Conservation (phyloP, 225 moss, liverwort and hornwort species). For the Thuidium tamariscinum region DNA sequence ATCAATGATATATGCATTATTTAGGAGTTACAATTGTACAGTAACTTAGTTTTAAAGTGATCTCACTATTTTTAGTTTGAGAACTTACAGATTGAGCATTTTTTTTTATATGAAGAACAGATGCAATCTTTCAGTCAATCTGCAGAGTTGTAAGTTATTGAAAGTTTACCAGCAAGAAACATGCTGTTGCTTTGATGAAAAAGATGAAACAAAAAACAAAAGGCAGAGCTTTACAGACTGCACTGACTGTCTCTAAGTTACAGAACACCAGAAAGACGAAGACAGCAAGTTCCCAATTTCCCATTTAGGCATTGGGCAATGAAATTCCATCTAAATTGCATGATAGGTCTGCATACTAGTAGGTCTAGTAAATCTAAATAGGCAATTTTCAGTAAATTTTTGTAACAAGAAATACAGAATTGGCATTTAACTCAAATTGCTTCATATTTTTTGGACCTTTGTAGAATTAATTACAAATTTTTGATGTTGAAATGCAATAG, state of each 20-base stretch:
- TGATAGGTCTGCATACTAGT: background rate
- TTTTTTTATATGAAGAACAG: background rate
- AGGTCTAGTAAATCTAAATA: too few species aligned
- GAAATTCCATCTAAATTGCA: background rate
- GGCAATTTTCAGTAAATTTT: too few species aligned
- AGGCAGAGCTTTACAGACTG: background rate
- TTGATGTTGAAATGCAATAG: accelerated
- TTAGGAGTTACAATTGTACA: background rate
- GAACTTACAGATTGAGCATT: background rate
- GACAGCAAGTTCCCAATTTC: background rate
- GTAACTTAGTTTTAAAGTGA: background rate
- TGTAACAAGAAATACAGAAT: background rate
- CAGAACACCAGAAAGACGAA: background rate
- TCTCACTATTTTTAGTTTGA: background rate
- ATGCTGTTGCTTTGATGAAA: background rate
- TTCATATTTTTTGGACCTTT: background rate
- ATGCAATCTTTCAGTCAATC: background rate
- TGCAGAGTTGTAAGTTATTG: background rate
- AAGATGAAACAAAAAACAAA: background rate
- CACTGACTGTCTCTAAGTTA: background rate
- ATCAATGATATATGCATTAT: background rate
- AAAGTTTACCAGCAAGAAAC: background rate
- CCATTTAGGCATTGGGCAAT: background rate
- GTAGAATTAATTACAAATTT: background rate
- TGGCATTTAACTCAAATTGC: background rate